Percentiles rank a stretch among this genome's conserved stretches.
These are phyloP conservation scores for Wickerhamiella galacta DNA, from an alignment of 805 yeast genomes.

Conservation along the genomic window DNA sequence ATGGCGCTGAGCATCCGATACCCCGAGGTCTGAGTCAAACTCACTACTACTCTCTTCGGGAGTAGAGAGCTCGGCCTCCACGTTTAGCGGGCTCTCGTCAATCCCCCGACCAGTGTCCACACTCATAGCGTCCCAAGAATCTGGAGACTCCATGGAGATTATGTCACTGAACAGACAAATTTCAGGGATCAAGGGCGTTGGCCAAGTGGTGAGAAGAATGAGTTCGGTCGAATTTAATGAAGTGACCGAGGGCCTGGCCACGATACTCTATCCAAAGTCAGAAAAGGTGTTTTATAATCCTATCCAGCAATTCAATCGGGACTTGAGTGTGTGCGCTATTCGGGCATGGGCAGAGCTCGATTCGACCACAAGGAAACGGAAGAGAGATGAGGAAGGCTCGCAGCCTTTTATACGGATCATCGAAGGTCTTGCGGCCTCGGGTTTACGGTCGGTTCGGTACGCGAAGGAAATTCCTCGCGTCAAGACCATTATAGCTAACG, in stretches of 20 bases:
- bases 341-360: slow-evolving; percentile 68
- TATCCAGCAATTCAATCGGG: slow-evolving; percentile 92
- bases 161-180: too few species aligned
- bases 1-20: slow-evolving; percentile 41
- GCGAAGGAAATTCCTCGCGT: slow-evolving; percentile 79
- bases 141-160: too few species aligned
- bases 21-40: slow-evolving; percentile 2
- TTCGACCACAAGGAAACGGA: slow-evolving; percentile 13
- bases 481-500: slow-evolving; percentile 70
- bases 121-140: too few species aligned
- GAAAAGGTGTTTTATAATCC: slow-evolving; percentile 88
- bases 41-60: background rate
- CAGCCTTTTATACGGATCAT: slow-evolving; percentile 46
- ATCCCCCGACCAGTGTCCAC: too few species aligned
- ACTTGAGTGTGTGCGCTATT: slow-evolving; percentile 68
- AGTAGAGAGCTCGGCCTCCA: background rate
- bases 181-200: too few species aligned
- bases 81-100: too few species aligned
- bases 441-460: slow-evolving; percentile 82
- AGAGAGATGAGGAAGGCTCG: slow-evolving; percentile 9
- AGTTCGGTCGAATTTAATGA: slow-evolving; percentile 1
- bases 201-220: too few species aligned
- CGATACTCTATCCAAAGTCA: slow-evolving; percentile 62
- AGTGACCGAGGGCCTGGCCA: slow-evolving; percentile 63
- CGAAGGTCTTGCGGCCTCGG: slow-evolving; percentile 92